A percentile compares a stretch with the other conserved stretches of the same genome.
phyloP scores from a whole-genome alignment of 2,329 filamentous ascomycete species.

The Geosmithia morbida region DNA sequence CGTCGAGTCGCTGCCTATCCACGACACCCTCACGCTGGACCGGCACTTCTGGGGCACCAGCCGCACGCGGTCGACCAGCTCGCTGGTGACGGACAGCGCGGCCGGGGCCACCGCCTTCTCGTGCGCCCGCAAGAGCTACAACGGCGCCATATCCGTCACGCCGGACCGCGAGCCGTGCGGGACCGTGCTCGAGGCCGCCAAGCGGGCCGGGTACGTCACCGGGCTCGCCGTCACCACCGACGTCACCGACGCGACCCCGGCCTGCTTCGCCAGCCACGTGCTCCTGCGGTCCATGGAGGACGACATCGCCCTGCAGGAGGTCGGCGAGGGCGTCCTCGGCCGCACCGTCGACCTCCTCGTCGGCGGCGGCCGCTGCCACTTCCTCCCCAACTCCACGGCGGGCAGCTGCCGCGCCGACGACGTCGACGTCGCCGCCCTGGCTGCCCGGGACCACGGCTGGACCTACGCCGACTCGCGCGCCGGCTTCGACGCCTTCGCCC shows the following conservation, averaged over 20 bases:
- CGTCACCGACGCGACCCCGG: constrained; percentile 90
- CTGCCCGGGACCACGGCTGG: constrained; percentile 64
- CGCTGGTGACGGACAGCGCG: constrained; percentile 84
- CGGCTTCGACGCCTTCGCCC: constrained; percentile 49
- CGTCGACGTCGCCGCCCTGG: constrained; percentile 59
- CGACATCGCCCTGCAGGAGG: constrained; percentile 80
- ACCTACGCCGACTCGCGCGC: constrained; percentile 58
- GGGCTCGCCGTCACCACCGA: constrained; percentile 91
- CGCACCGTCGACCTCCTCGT: constrained; percentile 84
- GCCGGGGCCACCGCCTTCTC: constrained; percentile 96
- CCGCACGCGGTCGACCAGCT: constrained; percentile 70
- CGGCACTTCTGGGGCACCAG: constrained; percentile 82
- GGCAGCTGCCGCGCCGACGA: constrained; percentile 75
- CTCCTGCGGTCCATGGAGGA: constrained; percentile 50
- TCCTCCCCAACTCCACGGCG: constrained; percentile 65
- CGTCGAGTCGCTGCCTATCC: constrained; percentile 54
- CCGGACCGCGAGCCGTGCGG: constrained; percentile 80
- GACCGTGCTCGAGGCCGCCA: constrained; percentile 84
- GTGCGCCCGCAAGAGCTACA: constrained; percentile 88
- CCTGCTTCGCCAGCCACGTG: constrained; percentile 59
- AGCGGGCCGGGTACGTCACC: constrained; percentile 80
- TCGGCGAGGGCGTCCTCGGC: constrained; percentile 77
- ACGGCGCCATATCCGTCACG: constrained; percentile 83
- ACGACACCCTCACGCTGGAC: constrained; percentile 69
- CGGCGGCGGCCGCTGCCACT: constrained; percentile 86